These are phyloP conservation scores for Rhododendron henanense DNA, from an alignment of 148 eudicot species.

Conservation along the genomic window DNA sequence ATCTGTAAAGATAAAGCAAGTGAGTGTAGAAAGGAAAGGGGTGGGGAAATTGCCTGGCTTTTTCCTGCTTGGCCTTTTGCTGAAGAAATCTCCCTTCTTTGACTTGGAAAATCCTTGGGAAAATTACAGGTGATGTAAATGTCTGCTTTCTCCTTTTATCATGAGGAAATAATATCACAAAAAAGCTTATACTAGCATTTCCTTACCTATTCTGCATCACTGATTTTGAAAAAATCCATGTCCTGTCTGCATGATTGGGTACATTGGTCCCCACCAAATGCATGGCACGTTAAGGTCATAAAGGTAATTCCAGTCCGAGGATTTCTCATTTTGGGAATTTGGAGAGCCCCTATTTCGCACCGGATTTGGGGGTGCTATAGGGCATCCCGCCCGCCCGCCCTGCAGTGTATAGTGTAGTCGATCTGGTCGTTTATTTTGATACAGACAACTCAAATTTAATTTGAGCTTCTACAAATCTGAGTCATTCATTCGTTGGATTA, in stretches of 20 bases:
- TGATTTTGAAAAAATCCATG: conserved; percentile 1
- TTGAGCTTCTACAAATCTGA: no score
- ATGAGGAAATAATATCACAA: background rate
- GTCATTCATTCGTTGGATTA: no score
- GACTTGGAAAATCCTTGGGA: conserved; percentile 1
- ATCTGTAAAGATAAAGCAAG: conserved; percentile 14
- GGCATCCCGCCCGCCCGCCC: no score
- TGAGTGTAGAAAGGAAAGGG: background rate
- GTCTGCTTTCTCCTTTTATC: conserved; percentile 3
- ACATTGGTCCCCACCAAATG: conserved; percentile 12
- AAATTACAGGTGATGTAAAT: background rate
- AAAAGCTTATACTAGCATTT: background rate
- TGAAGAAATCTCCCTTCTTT: conserved; percentile 2
- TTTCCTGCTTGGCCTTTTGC: conserved; percentile 11
- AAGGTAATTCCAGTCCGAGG: background rate
- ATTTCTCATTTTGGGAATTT: background rate
- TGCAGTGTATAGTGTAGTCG: no score
- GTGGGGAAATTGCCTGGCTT: background rate
- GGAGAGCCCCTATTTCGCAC: background rate
- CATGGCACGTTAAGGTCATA: background rate
- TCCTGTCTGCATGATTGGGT: conserved; percentile 9
- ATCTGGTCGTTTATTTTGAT: no score
- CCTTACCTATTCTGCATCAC: background rate
- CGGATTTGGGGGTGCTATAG: no score
- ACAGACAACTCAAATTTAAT: no score